phyloP scores from a whole-genome alignment of 805 yeast species.

The Kluyveromyces aestuarii region DNA sequence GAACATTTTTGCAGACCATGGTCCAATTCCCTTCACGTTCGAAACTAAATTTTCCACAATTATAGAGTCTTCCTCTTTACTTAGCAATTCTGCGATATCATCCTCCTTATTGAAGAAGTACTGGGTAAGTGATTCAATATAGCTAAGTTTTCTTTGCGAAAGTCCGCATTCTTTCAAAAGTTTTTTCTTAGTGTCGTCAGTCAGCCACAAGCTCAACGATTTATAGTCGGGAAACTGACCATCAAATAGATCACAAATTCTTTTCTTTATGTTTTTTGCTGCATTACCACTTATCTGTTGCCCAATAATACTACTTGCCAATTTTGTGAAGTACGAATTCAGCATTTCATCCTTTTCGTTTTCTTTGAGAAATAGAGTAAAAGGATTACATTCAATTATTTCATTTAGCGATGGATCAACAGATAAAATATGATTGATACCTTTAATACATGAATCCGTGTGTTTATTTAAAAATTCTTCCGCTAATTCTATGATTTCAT shows the following conservation, averaged over 20 bases:
- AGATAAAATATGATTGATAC: conserved; percentile 25
- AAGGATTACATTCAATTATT: conserved; percentile 18
- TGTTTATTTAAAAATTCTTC: conserved; percentile 20
- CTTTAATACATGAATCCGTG: conserved; percentile 27
- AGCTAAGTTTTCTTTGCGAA: conserved; percentile 57
- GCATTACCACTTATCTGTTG: conserved; percentile 80
- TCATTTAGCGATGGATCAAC: conserved; percentile 32
- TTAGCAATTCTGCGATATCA: conserved; percentile 31
- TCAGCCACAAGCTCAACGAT: conserved; percentile 30
- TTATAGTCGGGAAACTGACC: conserved; percentile 44
- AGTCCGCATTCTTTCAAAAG: conserved; percentile 57
- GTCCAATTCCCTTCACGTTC: conserved; percentile 61
- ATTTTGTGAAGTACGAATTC: conserved; percentile 32
- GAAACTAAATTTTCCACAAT: conserved; percentile 39
- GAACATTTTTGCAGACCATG: conserved; percentile 90
- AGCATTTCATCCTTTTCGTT: conserved; percentile 8
- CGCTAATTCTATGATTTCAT: conserved; percentile 15
- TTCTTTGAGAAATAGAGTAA: conserved; percentile 20
- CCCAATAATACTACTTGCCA: conserved; percentile 45
- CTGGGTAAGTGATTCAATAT: conserved; percentile 46
- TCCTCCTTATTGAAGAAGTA: conserved; percentile 36
- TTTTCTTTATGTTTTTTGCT: conserved; percentile 52
- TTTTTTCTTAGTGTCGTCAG: conserved; percentile 29
- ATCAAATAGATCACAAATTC: conserved; percentile 34
- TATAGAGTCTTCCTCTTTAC: conserved; percentile 31